Evolutionary conservation across 345 rosid species (phyloP).

Genomic region (Capsella bursapastoris): DNA sequence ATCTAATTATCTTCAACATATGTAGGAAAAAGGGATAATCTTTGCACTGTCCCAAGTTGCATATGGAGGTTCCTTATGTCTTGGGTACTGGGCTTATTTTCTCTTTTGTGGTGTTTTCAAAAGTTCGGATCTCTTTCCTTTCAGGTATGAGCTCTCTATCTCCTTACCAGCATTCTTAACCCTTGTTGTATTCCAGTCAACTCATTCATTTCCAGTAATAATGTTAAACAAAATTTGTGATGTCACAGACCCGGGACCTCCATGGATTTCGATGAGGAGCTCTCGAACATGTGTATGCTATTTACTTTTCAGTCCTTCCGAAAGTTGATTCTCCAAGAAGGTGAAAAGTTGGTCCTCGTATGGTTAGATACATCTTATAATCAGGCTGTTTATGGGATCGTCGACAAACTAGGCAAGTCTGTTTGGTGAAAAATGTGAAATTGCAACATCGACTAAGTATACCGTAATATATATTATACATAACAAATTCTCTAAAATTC

Average conservation of each 20-base stretch:
- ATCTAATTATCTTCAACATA: conserved; percentile 7
- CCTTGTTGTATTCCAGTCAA: conserved; percentile 2
- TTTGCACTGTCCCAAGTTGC: conserved; percentile 84
- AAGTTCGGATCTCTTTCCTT: conserved; percentile 70
- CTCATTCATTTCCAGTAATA: conserved; percentile 20
- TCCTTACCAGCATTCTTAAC: background rate
- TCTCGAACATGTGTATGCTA: conserved; percentile 77
- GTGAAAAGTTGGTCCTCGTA: conserved; percentile 93
- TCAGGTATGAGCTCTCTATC: conserved; percentile 61
- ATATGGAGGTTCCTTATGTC: conserved; percentile 71
- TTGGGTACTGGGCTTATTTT: conserved; percentile 93
- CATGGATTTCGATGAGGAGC: conserved; percentile 69
- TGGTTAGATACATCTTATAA: conserved; percentile 96
- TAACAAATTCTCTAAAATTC: conserved; percentile 5
- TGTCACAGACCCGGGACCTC: conserved; percentile 60
- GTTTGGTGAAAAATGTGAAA: background rate
- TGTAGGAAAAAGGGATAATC: conserved; percentile 69
- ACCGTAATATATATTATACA: background rate
- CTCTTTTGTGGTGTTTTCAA: conserved; percentile 54
- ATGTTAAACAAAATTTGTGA: conserved; percentile 15
- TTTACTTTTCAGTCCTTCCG: conserved; percentile 86
- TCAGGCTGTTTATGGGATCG: conserved; percentile 95
- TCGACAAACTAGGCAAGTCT: conserved; percentile 80
- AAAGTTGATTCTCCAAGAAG: conserved; percentile 93
- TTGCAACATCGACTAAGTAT: background rate